These are phyloP conservation scores for Persicaria tinctoria DNA, from an alignment of 148 eudicot species.

Conservation along the genomic window DNA sequence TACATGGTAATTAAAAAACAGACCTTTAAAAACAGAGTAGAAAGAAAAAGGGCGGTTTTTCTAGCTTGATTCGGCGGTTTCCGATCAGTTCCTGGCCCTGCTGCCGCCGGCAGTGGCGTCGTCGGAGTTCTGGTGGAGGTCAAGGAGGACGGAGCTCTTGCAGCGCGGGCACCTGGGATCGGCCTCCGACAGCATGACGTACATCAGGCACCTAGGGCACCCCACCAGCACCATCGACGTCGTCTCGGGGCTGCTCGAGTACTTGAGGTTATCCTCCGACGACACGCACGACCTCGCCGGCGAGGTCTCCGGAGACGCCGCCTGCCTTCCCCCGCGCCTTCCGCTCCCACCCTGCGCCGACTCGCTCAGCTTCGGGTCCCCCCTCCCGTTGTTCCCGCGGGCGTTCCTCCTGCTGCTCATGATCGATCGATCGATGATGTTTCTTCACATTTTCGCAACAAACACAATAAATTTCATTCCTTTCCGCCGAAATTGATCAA, in stretches of 20 bases:
- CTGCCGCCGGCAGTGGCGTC: background rate
- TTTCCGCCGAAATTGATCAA: too few species aligned
- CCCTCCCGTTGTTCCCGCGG: background rate
- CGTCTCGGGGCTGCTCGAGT: constrained; percentile 21
- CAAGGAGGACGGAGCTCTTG: constrained; percentile 23
- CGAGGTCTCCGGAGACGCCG: constrained; percentile 14
- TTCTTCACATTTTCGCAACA: background rate
- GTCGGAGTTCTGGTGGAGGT: constrained; percentile 13
- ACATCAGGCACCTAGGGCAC: constrained; percentile 23
- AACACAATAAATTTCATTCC: too few species aligned
- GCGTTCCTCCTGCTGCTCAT: background rate
- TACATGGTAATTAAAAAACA: background rate
- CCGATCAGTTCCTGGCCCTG: constrained; percentile 5
- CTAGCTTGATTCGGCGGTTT: background rate
- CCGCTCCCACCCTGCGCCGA: constrained; percentile 5
- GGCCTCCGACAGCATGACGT: constrained; percentile 24
- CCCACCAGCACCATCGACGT: constrained; percentile 19
- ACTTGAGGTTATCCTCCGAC: constrained; percentile 17
- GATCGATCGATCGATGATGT: background rate
- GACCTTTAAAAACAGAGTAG: background rate
- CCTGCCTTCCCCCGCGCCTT: background rate
- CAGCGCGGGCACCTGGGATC: constrained; percentile 30
- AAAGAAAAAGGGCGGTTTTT: background rate
- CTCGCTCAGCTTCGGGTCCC: constrained; percentile 9
- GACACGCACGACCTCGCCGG: constrained; percentile 21